Base-by-base conservation (phyloP, 345 rosid genomes). In the Trapa incisa region DNA sequence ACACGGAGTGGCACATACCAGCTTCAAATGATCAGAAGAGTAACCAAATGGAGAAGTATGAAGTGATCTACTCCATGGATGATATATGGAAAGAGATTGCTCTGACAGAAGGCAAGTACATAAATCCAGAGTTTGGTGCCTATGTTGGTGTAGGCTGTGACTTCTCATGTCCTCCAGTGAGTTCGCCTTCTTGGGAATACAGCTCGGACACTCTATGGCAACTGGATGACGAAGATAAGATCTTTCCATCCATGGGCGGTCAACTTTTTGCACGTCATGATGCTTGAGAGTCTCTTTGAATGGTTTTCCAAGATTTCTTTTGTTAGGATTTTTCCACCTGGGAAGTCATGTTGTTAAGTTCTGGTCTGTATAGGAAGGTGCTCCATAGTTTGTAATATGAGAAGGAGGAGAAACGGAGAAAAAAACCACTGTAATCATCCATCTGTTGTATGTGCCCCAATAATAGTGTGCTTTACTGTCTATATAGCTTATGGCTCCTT, bases 21-120 rank as follows among this genome's bases (percentile, higher is more conserved):
- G 71, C 54, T 74, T 80, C 74, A 41, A 70, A 43, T 17, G 77
- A 65, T 9, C 70, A 74, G 58, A 77, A 52, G 65, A 77, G 63
- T 22, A 79, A 79, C 67, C 81, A 77, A 32, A 71, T 67, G 29
- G 75, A 83, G 37, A 84, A 70, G 58, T 61, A 64, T 48, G 91
- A 81, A 71, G 84, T 74, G 6, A 85, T 77, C 9, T 76, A 60
- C 70, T 78, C 91, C 2, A 77, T 89, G 91, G 99, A 94, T 76
- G 97, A 93, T 42, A 80, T 93, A 76, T 93, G 98, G 98, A 86
- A 84, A 71, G 98, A 93, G 67, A 84, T 93, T 66, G 97, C 81
- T 67, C 57, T 83, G 62, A 77, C 86, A 2, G 87, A 73, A 61
- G 82, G 80, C 22, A 77, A 76, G 72, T 72, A 58, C 9, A 80